phyloP scores from a whole-genome alignment of 2,329 filamentous ascomycete genomes.

The Ophiosphaerella korrae region DNA sequence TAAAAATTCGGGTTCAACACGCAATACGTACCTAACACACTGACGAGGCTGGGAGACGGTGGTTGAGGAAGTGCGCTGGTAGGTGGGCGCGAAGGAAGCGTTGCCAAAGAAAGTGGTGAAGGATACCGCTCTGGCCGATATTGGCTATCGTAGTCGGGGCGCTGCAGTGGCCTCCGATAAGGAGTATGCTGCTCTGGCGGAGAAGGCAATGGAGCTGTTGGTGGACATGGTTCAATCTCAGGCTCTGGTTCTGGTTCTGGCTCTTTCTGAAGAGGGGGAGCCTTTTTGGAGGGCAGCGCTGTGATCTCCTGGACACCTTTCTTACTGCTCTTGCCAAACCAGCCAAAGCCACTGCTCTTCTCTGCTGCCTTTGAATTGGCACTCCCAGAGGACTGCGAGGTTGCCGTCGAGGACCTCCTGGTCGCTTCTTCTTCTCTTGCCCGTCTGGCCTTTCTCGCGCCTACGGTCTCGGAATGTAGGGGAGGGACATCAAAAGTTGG shows the following conservation, averaged over 20 bases:
- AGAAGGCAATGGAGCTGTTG: constrained; percentile 16
- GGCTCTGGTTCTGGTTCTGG: constrained; percentile 4
- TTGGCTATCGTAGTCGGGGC: constrained; percentile 6
- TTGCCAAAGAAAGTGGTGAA: constrained; percentile 13
- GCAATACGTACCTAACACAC: constrained; percentile 25
- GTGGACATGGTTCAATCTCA: constrained; percentile 12
- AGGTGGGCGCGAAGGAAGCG: constrained; percentile 24
- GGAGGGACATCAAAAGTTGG: constrained; percentile 35
- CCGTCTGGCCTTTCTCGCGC: constrained; percentile 29
- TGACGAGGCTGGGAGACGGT: constrained; percentile 16
- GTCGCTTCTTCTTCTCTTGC: constrained; percentile 25
- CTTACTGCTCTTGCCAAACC: constrained; percentile 26
- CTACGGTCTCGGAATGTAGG: constrained; percentile 31
- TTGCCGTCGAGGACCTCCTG: constrained; percentile 23
- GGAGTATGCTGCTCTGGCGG: constrained; percentile 1
- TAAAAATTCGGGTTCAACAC: not conserved
- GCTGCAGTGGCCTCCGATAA: constrained; percentile 5
- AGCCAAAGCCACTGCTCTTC: constrained; percentile 17
- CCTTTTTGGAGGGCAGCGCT: constrained; percentile 18
- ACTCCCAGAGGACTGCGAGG: constrained; percentile 31
- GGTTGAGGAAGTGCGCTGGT: constrained; percentile 22
- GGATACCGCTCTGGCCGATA: constrained; percentile 11
- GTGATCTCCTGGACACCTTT: constrained; percentile 34
- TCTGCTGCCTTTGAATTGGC: constrained; percentile 18
- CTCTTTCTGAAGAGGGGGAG: not conserved